Conservation (phyloP, 306 rosid genomes). For the Vigna mungo region DNA sequence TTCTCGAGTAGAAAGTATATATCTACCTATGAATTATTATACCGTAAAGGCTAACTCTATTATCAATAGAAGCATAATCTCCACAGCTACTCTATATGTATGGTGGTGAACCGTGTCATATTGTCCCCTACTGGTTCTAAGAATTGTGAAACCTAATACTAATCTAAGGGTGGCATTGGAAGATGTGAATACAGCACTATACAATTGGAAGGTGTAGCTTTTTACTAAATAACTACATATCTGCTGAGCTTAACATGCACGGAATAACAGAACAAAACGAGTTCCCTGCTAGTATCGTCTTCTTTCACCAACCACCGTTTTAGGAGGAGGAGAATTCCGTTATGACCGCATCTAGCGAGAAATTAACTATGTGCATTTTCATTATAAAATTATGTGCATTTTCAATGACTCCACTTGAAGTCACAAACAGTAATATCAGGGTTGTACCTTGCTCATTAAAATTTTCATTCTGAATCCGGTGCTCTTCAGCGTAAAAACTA, state of each 20-base stretch:
- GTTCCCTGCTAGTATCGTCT: background rate
- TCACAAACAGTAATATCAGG: background rate
- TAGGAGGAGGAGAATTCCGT: background rate
- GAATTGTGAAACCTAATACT: constrained; percentile 15
- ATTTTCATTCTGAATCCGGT: constrained; percentile 42
- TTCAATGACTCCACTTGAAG: constrained; percentile 19
- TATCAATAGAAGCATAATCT: constrained; percentile 17
- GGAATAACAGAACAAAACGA: background rate
- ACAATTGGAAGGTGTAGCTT: constrained; percentile 12
- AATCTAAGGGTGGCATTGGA: background rate
- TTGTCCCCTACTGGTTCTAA: background rate
- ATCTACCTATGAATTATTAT: background rate
- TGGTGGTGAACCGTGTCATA: background rate
- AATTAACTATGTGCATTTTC: background rate
- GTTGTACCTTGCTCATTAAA: constrained; percentile 71
- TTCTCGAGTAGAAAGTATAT: background rate
- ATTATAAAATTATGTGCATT: background rate
- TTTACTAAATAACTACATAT: constrained; percentile 13
- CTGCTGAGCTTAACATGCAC: constrained; percentile 5
- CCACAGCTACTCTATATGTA: background rate
- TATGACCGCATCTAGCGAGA: background rate
- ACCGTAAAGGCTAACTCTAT: background rate
- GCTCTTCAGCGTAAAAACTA: constrained; percentile 57
- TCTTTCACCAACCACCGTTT: constrained; percentile 14
- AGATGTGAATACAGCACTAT: background rate